Evolutionary conservation across 1,284 basidiomycete species (phyloP), one percentile per base, ranked within the genome.

Genomic region (Chondrostereum purpureum): DNA sequence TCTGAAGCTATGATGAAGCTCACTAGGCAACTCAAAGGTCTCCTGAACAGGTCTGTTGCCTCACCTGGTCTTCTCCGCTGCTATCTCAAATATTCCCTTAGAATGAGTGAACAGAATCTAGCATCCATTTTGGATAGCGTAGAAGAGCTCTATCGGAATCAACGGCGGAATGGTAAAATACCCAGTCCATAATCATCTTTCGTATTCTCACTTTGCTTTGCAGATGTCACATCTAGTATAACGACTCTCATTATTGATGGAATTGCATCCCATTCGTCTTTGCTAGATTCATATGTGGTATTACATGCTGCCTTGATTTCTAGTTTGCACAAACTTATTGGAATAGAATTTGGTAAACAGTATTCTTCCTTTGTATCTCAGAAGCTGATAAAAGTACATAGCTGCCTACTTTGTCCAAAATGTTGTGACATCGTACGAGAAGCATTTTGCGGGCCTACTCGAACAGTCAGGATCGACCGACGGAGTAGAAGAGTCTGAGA

Each of bases 21-120:
- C 17, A 80, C 73, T 5, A 77, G 86, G 43, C 88, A 88, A 55
- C 66, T 92, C 11, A 93, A 96, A 63, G 93, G 94, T 60, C 67
- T 92, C 6, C 73, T 97, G 41, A 97, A 97, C 63, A 77, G 89
- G 83, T 90, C 48, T 33, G 49, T 14, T 43, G 13, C n/a, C 14
- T 14, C 16, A n/a, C 38, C 5, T 40, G 11, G 20, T 11, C 21
- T 3, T 22, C 16, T 45, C 27, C 19, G 39, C 36, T 47, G 33
- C 42, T 36, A 46, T 12, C 43, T 14, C 34, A 46, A 31, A 21
- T 49, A 39, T 23, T 31, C 45, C 17, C 42, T 24, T 51, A 92
- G 90, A 53, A 73, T 93, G 80, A 90, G 85, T 55, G 94, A 97
- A 62, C 88, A 86, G 61, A 98, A 98, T 56, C 83, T 98, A 47